phyloP scores from a whole-genome alignment of 148 eudicot genomes.

The Polygonum maritimum region DNA sequence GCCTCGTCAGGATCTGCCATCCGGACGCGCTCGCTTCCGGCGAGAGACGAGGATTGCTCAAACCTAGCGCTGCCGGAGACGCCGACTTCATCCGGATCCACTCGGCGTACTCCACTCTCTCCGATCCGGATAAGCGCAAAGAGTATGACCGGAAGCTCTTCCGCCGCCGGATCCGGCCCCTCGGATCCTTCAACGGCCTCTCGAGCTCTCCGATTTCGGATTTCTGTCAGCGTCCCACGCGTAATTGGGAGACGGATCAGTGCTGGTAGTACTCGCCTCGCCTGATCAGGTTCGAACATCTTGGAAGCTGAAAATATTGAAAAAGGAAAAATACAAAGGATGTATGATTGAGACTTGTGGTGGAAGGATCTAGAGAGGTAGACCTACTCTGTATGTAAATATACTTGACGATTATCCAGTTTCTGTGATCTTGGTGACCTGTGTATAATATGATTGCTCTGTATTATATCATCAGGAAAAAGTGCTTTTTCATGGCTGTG shows the following conservation, averaged over 20 bases:
- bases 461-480: neutral
- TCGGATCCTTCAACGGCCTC: slow-evolving; percentile 8
- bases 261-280: slow-evolving; percentile 40
- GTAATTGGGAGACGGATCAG: slow-evolving; percentile 71
- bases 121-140: slow-evolving; percentile 59
- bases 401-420: neutral
- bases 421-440: neutral
- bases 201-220: slow-evolving; percentile 15
- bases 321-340: no score
- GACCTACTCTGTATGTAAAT: neutral
- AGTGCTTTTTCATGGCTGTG: neutral
- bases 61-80: slow-evolving; percentile 1
- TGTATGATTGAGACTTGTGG: neutral
- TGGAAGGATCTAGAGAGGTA: neutral
- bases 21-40: slow-evolving; percentile 37
- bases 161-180: slow-evolving; percentile 12
- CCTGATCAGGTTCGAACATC: neutral
- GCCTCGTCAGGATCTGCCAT: slow-evolving; percentile 47
- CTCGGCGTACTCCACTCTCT: slow-evolving; percentile 52
- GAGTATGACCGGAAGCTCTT: slow-evolving; percentile 39
- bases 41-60: slow-evolving; percentile 4
- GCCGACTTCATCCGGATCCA: slow-evolving; percentile 45
- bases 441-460: neutral
- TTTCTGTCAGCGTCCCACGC: slow-evolving; percentile 19
- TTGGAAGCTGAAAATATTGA: neutral